These are phyloP conservation scores for Alternaria dauci DNA, from an alignment of 2,329 filamentous ascomycete genomes.

Conservation along the genomic window DNA sequence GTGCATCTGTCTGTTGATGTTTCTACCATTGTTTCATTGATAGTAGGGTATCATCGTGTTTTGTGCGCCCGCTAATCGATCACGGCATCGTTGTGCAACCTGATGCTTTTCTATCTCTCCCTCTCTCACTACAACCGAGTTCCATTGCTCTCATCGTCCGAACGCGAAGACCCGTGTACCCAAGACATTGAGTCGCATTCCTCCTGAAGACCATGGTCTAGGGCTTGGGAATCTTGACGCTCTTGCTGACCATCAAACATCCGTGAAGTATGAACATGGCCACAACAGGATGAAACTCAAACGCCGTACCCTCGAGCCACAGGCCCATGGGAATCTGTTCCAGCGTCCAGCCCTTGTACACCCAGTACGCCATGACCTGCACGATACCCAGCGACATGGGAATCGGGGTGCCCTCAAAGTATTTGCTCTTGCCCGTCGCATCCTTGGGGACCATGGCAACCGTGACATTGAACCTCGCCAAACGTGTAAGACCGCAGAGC, in stretches of 20 bases:
- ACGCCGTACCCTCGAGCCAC: constrained; percentile 68
- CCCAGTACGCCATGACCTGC: constrained; percentile 87
- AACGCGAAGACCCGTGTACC: not conserved
- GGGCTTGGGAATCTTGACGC: constrained; percentile 91
- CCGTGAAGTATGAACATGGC: constrained; percentile 86
- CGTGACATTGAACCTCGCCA: constrained; percentile 98
- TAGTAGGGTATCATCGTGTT: constrained; percentile 23
- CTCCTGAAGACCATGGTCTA: constrained; percentile 33
- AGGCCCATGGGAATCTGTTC: constrained; percentile 80
- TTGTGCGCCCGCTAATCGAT: constrained; percentile 10
- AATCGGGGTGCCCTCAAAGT: constrained; percentile 97
- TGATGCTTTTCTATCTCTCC: not conserved
- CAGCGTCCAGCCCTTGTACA: constrained; percentile 79
- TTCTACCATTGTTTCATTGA: constrained; percentile 1
- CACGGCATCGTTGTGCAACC: constrained; percentile 10
- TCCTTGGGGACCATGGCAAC: constrained; percentile 91
- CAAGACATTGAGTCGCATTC: not conserved
- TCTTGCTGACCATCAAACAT: constrained; percentile 94
- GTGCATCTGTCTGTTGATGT: not conserved
- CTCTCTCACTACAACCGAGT: not conserved
- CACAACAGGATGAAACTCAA: constrained; percentile 87
- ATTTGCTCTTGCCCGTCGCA: constrained; percentile 86
- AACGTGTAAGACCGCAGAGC: constrained; percentile 88
- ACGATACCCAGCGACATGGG: constrained; percentile 86
- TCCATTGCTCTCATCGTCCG: not conserved